A percentile compares a stretch with the other conserved stretches of the same genome.
These are phyloP conservation scores for Arabidopsis arenosa DNA, from an alignment of 345 rosid species.

Conservation along the genomic window DNA sequence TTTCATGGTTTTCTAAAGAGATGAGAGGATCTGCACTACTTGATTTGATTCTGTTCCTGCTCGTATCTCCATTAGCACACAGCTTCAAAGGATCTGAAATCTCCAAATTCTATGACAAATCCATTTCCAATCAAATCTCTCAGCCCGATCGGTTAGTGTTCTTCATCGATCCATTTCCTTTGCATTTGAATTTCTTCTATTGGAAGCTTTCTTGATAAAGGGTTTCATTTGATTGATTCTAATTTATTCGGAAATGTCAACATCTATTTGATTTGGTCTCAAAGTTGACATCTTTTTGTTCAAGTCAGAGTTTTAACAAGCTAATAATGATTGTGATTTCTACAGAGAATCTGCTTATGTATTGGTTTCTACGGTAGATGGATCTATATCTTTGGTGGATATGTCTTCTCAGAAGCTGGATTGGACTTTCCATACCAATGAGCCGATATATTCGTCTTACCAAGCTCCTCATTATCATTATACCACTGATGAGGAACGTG, in stretches of 20 bases:
- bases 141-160: constrained; percentile 55
- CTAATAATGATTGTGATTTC: constrained; percentile 23
- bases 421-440: constrained; percentile 62
- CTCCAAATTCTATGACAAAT: constrained; percentile 50
- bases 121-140: constrained; percentile 46
- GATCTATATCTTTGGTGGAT: constrained; percentile 60
- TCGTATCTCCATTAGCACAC: constrained; percentile 49
- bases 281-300: constrained; percentile 27
- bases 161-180: background rate
- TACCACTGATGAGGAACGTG: constrained; percentile 42
- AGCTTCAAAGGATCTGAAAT: constrained; percentile 48
- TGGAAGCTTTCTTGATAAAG: background rate
- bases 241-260: background rate
- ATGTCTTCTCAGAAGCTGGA: constrained; percentile 42
- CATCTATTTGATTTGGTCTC: constrained; percentile 2
- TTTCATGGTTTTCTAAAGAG: constrained; percentile 37
- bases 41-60: constrained; percentile 44
- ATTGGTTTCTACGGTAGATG: constrained; percentile 59
- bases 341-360: constrained; percentile 51
- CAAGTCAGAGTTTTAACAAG: constrained; percentile 16
- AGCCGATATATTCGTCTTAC: constrained; percentile 69
- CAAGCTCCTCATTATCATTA: constrained; percentile 53
- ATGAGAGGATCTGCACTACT: constrained; percentile 59
- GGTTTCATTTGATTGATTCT: constrained; percentile 4
- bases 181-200: background rate